Evolutionary conservation across 2,329 filamentous ascomycete species (phyloP).

Genomic region (Ophiostoma sp.): DNA sequence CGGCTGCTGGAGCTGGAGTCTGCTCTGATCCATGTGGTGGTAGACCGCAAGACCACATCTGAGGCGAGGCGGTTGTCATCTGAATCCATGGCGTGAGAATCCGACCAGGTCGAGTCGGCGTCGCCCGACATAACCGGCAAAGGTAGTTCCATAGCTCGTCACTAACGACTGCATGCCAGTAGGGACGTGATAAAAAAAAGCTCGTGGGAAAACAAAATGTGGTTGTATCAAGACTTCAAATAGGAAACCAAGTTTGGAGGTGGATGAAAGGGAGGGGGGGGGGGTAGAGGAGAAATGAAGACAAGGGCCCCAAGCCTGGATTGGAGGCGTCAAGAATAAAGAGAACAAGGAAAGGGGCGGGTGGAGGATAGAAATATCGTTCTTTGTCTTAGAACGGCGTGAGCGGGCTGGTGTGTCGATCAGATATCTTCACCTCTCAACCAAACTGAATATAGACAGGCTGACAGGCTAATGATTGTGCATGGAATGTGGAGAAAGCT

Average conservation of each 20-base stretch:
- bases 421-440: slow-evolving; percentile 31
- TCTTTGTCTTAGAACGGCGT: slow-evolving; percentile 22
- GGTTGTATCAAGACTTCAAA: slow-evolving; percentile 16
- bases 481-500: slow-evolving; percentile 29
- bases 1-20: slow-evolving; percentile 35
- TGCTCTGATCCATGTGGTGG: slow-evolving; percentile 40
- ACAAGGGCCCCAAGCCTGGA: slow-evolving; percentile 20
- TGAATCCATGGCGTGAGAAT: slow-evolving; percentile 46
- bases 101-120: slow-evolving; percentile 48
- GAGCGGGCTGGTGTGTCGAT: slow-evolving; percentile 33
- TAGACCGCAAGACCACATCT: slow-evolving; percentile 39
- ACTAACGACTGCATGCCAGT: slow-evolving; percentile 46
- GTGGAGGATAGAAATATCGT: background rate
- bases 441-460: slow-evolving; percentile 23
- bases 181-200: slow-evolving; percentile 22
- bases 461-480: slow-evolving; percentile 23
- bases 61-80: slow-evolving; percentile 42
- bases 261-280: background rate
- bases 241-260: background rate
- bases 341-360: background rate
- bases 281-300: background rate
- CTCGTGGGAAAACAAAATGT: slow-evolving; percentile 18
- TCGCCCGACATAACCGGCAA: slow-evolving; percentile 46
- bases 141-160: slow-evolving; percentile 51
- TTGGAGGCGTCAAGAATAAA: background rate